Percentiles rank a stretch among this genome's conserved stretches.
Evolutionary conservation across 176 grass and related monocot species (phyloP).

Genomic region (Tillandsia fasciculata): DNA sequence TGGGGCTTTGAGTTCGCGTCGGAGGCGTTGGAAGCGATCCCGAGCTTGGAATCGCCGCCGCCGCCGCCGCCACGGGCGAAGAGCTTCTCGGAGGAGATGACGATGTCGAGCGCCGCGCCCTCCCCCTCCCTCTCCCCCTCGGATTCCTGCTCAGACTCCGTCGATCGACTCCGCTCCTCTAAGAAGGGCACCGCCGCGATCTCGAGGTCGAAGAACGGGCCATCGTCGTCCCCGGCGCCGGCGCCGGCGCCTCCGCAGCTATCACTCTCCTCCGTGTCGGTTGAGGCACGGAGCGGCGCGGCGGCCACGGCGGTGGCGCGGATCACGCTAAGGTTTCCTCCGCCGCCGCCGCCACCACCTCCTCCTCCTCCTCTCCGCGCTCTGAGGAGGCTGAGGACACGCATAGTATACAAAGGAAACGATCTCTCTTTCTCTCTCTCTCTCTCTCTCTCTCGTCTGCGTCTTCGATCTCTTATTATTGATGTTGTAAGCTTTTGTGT

Average conservation of each 20-base stretch:
- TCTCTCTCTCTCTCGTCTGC: background rate
- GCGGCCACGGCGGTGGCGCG: slow-evolving; percentile 22
- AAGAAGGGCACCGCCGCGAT: slow-evolving; percentile 16
- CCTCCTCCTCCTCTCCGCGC: background rate
- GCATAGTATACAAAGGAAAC: background rate
- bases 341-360: background rate
- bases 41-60: slow-evolving; percentile 23
- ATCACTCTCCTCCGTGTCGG: slow-evolving; percentile 19
- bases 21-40: slow-evolving; percentile 10
- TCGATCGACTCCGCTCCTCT: background rate
- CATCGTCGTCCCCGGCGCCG: slow-evolving; percentile 33
- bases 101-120: slow-evolving; percentile 30
- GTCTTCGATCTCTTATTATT: background rate
- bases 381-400: slow-evolving; percentile 17
- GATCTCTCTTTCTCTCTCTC: background rate
- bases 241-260: slow-evolving; percentile 3
- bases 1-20: slow-evolving; percentile 8
- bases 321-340: slow-evolving; percentile 14
- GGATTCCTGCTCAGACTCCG: slow-evolving; percentile 26
- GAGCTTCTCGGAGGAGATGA: slow-evolving; percentile 44
- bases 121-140: slow-evolving; percentile 32
- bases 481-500: background rate
- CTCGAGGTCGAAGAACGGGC: slow-evolving; percentile 74
- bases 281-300: slow-evolving; percentile 26
- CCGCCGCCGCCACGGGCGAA: slow-evolving; percentile 21